Base-by-base conservation (phyloP, 2,329 filamentous ascomycete species). In the Cladosporium phlei region DNA sequence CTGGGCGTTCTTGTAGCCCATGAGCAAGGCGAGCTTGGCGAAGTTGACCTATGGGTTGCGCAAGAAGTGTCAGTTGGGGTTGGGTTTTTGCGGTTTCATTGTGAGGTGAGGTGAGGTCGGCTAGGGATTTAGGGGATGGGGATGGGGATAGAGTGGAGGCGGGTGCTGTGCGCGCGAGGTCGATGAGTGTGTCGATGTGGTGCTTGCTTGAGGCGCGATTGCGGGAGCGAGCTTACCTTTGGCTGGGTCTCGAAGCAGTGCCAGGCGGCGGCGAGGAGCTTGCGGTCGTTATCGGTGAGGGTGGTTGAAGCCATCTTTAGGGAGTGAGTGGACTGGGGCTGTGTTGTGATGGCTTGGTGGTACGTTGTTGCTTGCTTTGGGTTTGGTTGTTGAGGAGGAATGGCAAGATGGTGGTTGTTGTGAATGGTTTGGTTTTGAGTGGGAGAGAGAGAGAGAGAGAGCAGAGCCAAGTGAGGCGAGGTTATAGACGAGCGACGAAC, bases 1-100 rank as follows among this genome's bases (percentile, higher is more conserved):
- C 7, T 11, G 10, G 35, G 44, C 19, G 47, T 35, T 59, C 39
- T 58, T 58, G 46, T 51, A 55, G 14, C 49, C 47, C 37, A 46
- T 48, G 4, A 55, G 4, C n/a, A 14, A 5, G 21, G 48, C 46
- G 32, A 59, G 53, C 43, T 59, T 56, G n/a, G 44, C 39, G 40
- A 40, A 48, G 46, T 59, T 53, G 24, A 59, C 24, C 55, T 46
- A 19, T 24, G n/a, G 10, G 22, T 11, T 19, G 30, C 8, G n/a
- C 9, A n/a, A n/a, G n/a, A n/a, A n/a, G 21, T 24, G 21, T 43
- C 19, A 43, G 38, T 24, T n/a, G n/a, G n/a, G 14, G 4, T 4
- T 25, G 21, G 16, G 22, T 16, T 16, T 16, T n/a, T n/a, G n/a
- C n/a, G n/a, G n/a, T n/a, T n/a, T n/a, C n/a, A n/a, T n/a, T n/a